These are phyloP conservation scores for Mycena filopes DNA, from an alignment of 768 basidiomycete genomes.

Conservation along the genomic window DNA sequence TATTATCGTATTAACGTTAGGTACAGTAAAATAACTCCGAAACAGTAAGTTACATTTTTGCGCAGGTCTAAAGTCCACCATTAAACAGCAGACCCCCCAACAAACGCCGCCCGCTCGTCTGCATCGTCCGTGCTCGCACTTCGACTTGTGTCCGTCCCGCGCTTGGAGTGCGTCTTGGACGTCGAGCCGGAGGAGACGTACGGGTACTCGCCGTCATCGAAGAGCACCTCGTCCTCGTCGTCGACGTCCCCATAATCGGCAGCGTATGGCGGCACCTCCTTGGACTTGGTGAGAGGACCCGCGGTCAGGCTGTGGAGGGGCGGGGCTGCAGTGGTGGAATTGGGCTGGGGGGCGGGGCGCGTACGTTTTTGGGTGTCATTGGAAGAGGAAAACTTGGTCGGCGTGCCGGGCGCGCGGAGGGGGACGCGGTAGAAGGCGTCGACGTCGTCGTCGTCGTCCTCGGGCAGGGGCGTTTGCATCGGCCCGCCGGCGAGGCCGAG, in stretches of 20 bases:
- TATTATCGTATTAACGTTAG: too few species aligned
- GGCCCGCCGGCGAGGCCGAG: constrained; percentile 41
- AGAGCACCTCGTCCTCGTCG: constrained; percentile 31
- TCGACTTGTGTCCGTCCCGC: constrained; percentile 30
- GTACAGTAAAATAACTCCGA: neutral
- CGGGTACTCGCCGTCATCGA: constrained; percentile 32
- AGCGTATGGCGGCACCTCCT: neutral
- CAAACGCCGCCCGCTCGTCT: constrained; percentile 5
- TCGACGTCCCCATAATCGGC: constrained; percentile 4
- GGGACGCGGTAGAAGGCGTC: constrained; percentile 79
- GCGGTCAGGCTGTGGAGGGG: constrained; percentile 7
- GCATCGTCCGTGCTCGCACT: constrained; percentile 27
- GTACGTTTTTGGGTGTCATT: constrained; percentile 19
- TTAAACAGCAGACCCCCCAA: too few species aligned
- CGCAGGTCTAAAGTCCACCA: neutral
- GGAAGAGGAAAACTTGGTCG: constrained; percentile 1
- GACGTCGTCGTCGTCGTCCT: constrained; percentile 65
- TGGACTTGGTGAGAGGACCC: neutral
- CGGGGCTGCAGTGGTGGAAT: constrained; percentile 16
- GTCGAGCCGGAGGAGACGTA: constrained; percentile 31
- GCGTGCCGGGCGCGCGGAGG: constrained; percentile 46
- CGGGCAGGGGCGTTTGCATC: constrained; percentile 48
- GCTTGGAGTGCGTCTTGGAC: constrained; percentile 31
- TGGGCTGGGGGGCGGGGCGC: constrained; percentile 1
- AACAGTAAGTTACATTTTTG: constrained; percentile 11